Base-by-base conservation (phyloP, 768 basidiomycete species). In the Russula sp. region DNA sequence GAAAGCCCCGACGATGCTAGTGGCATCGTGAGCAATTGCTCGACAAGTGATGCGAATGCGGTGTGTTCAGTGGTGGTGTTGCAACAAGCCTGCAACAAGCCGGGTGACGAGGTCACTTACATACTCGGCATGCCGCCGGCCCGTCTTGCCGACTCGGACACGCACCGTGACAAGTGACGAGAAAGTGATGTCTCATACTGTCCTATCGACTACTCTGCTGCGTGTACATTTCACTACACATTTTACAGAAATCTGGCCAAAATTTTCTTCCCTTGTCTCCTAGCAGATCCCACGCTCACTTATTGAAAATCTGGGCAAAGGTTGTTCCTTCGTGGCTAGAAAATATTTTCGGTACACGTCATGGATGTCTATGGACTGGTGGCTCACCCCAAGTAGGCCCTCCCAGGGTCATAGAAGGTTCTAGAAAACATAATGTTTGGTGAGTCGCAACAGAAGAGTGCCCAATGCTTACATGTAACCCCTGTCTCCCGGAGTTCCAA, bases 391-490 rank as follows among this genome's bases (percentile, higher is more conserved):
- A 83, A 65, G 71, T 79, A 70, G 13, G 72, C 78, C 32, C 77
- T 74, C 13, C 84, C 85, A 34, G 84, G 84, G 67, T 86, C 84
- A 64, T 75, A 70, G 74, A 81, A 85, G 3, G 75, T 72, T 69
- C 79, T 80, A 59, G n/a, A n/a, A 13, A 32, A 30, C 38, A 52
- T 5, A 32, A 32, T 20, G 7, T 22, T 22, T 22, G 24, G 32
- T 20, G 44, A n/a, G 46, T 50, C 36, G 53, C 48, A 8, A 32
- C 34, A 36, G 34, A 24, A 44, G 46, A 48, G 6, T 13, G 18
- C 14, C 16, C 10, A 20, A 70, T 50, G 58, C 76, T 59, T 22
- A 84, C 84, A 89, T 83, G 69, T 88, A 88, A 55, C 84, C 86
- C 53, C 86, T 79, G 66, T 84, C 75, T 1, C 74, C 78, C 0